Evolutionary conservation across 2,329 filamentous ascomycete genomes (phyloP).

Genomic region (Talaromyces funiculosus): DNA sequence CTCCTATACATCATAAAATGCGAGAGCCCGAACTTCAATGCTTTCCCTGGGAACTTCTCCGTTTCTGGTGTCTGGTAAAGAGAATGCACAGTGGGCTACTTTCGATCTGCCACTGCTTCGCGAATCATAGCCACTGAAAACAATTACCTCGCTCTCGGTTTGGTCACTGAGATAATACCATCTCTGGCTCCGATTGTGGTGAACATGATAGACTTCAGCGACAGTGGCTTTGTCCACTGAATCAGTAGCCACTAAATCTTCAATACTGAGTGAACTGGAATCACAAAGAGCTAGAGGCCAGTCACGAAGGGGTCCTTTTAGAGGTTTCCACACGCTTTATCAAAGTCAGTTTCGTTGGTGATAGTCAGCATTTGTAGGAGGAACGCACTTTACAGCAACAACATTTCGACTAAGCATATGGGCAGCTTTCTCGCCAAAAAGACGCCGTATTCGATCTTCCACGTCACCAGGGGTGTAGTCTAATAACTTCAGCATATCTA

Average conservation of each 20-base stretch:
- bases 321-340: conserved; percentile 3
- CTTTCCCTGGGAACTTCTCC: neutral
- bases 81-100: neutral
- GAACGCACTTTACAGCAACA: neutral
- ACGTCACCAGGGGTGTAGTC: too few species aligned
- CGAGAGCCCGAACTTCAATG: neutral
- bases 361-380: neutral
- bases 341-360: neutral
- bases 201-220: neutral
- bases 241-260: neutral
- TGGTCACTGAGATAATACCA: neutral
- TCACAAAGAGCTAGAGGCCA: neutral
- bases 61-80: neutral
- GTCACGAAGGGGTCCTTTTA: neutral
- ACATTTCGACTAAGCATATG: neutral
- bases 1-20: neutral
- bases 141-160: neutral
- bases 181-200: neutral
- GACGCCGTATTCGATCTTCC: too few species aligned
- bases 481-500: neutral
- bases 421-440: neutral
- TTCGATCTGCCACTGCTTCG: too few species aligned
- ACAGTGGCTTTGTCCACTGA: too few species aligned
- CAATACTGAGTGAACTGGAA: neutral
- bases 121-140: too few species aligned